Evolutionary conservation across 2,329 filamentous ascomycete genomes (phyloP).

Genomic region (Aureobasidium sp.): DNA sequence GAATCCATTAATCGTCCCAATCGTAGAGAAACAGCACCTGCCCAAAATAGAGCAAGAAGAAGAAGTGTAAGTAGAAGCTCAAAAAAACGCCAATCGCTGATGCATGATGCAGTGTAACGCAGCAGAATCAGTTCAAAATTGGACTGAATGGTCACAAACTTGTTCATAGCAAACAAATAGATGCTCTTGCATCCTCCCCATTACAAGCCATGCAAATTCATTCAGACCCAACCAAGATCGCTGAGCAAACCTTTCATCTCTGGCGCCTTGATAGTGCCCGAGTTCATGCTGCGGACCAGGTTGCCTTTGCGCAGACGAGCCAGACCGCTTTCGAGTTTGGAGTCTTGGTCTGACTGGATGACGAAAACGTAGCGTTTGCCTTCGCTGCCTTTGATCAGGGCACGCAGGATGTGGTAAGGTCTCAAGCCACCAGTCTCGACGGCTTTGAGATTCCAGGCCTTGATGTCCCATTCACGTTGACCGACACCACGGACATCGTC

Average conservation of each 20-base stretch:
- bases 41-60: neutral
- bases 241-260: slow-evolving; percentile 35
- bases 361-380: slow-evolving; percentile 57
- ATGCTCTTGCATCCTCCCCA: neutral
- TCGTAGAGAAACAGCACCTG: neutral
- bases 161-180: neutral
- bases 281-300: slow-evolving; percentile 48
- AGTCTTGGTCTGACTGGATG: slow-evolving; percentile 51
- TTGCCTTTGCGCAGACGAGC: slow-evolving; percentile 50
- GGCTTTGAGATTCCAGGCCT: slow-evolving; percentile 92
- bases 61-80: slow-evolving; percentile 5
- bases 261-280: slow-evolving; percentile 44
- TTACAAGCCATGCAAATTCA: neutral
- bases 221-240: slow-evolving; percentile 29
- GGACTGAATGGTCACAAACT: neutral
- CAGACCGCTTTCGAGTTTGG: slow-evolving; percentile 56
- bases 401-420: slow-evolving; percentile 45
- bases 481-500: slow-evolving; percentile 85
- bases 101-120: slow-evolving; percentile 14
- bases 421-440: slow-evolving; percentile 50
- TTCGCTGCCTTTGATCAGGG: slow-evolving; percentile 52
- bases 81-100: slow-evolving; percentile 16
- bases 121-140: neutral
- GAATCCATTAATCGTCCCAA: slow-evolving; percentile 2
- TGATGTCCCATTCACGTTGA: slow-evolving; percentile 98